These are phyloP conservation scores for Trifolium dubium DNA, from an alignment of 306 rosid species.

Conservation along the genomic window DNA sequence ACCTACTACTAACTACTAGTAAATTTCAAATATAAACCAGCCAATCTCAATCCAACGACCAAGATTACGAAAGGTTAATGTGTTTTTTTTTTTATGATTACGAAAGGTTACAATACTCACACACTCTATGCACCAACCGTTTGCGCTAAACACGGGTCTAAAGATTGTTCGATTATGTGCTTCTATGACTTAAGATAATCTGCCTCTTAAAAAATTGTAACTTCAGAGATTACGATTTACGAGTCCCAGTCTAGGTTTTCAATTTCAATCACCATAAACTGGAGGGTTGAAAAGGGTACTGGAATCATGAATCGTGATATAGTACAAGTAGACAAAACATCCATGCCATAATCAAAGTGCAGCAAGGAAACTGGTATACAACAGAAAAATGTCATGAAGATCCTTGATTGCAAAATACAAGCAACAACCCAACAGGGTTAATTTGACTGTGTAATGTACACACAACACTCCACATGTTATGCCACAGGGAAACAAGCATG, in stretches of 20 bases:
- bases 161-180: not conserved
- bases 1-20: not conserved
- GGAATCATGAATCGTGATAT: not conserved
- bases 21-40: not conserved
- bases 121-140: too few relatives aligned
- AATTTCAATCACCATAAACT: slow-evolving; percentile 19
- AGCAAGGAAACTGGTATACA: slow-evolving; percentile 11
- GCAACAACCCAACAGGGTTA: slow-evolving; percentile 37
- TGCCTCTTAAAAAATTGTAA: too few relatives aligned
- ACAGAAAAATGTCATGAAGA: slow-evolving; percentile 13
- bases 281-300: not conserved
- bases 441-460: slow-evolving; percentile 34
- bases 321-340: slow-evolving; percentile 37
- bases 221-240: not conserved
- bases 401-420: slow-evolving; percentile 34
- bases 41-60: not conserved
- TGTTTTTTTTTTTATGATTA: too few relatives aligned
- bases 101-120: too few relatives aligned
- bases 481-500: slow-evolving; percentile 20
- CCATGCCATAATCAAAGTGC: slow-evolving; percentile 32
- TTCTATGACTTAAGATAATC: not conserved
- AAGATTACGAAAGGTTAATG: too few relatives aligned
- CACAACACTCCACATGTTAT: slow-evolving; percentile 24
- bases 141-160: too few relatives aligned
- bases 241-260: slow-evolving; percentile 6